These are phyloP conservation scores for Pascua guehoae DNA, from an alignment of 1,284 basidiomycete species.

Conservation along the genomic window DNA sequence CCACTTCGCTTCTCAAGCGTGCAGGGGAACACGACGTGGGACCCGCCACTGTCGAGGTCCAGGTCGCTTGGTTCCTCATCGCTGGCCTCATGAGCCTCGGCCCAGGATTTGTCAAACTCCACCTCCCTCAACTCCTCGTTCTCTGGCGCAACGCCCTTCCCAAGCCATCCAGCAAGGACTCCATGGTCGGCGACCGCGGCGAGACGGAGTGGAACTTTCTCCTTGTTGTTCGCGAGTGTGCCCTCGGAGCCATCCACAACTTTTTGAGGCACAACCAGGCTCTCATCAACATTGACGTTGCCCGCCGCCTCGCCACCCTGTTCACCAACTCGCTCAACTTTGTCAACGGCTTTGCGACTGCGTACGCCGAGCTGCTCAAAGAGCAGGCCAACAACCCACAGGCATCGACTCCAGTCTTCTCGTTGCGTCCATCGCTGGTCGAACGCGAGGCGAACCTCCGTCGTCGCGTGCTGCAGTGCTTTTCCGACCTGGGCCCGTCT, in stretches of 20 bases:
- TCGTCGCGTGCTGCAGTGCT: conserved; percentile 84
- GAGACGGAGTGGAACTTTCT: conserved; percentile 86
- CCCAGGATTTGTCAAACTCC: conserved; percentile 85
- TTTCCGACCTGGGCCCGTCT: conserved; percentile 71
- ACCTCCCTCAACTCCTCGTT: conserved; percentile 86
- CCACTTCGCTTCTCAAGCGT: conserved; percentile 83
- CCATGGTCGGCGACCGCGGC: conserved; percentile 61
- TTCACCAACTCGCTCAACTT: conserved; percentile 88
- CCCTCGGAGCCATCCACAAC: conserved; percentile 79
- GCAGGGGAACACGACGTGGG: conserved; percentile 85
- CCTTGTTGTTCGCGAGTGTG: conserved; percentile 84
- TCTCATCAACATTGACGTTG: conserved; percentile 85
- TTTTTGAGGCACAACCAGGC: conserved; percentile 78
- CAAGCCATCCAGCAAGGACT: conserved; percentile 86
- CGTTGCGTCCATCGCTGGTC: conserved; percentile 61
- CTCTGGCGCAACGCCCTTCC: conserved; percentile 96
- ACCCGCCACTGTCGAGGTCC: conserved; percentile 78
- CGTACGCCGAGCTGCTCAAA: conserved; percentile 47
- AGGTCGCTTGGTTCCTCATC: conserved; percentile 91
- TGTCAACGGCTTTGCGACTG: conserved; percentile 59
- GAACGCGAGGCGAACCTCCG: conserved; percentile 80
- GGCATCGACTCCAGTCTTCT: conserved; percentile 43
- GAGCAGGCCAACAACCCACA: conserved; percentile 45
- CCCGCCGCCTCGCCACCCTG: conserved; percentile 77
- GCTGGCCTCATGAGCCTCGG: conserved; percentile 88